Conservation (phyloP, 345 rosid genomes). For the Citrus mangshanensis region DNA sequence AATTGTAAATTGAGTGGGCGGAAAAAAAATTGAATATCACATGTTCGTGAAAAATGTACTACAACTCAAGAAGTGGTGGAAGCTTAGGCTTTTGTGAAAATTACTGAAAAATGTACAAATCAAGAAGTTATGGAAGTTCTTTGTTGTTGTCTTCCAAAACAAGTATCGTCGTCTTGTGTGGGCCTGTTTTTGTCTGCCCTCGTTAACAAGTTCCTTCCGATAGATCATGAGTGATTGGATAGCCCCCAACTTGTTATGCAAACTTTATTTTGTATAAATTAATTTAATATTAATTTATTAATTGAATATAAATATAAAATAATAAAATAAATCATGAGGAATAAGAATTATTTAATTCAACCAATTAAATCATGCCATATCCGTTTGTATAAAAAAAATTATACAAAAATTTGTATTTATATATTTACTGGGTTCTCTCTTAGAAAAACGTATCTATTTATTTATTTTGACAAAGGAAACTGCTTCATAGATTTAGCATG, state of each 20-base stretch:
- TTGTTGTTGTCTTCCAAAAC: too few species aligned
- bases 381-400: rapidly evolving
- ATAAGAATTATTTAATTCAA: rapidly evolving
- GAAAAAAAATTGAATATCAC: neutral
- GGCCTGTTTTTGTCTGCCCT: neutral
- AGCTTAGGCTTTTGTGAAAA: neutral
- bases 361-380: rapidly evolving
- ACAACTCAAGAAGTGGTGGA: neutral
- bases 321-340: rapidly evolving
- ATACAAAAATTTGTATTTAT: rapidly evolving
- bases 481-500: too few species aligned
- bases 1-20: too few species aligned
- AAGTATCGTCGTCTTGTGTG: neutral
- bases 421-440: rapidly evolving
- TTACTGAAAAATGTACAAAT: too few species aligned
- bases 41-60: neutral
- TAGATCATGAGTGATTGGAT: rapidly evolving
- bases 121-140: too few species aligned
- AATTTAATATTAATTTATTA: too few species aligned
- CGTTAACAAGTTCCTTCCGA: neutral
- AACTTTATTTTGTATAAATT: too few species aligned
- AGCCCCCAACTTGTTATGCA: rapidly evolving
- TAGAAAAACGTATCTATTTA: too few species aligned
- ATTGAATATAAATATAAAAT: too few species aligned
- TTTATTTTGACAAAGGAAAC: too few species aligned